Evolutionary conservation across 176 grass and related monocot species (phyloP), one percentile per base, ranked within the genome.

Genomic region (Avena insularis): DNA sequence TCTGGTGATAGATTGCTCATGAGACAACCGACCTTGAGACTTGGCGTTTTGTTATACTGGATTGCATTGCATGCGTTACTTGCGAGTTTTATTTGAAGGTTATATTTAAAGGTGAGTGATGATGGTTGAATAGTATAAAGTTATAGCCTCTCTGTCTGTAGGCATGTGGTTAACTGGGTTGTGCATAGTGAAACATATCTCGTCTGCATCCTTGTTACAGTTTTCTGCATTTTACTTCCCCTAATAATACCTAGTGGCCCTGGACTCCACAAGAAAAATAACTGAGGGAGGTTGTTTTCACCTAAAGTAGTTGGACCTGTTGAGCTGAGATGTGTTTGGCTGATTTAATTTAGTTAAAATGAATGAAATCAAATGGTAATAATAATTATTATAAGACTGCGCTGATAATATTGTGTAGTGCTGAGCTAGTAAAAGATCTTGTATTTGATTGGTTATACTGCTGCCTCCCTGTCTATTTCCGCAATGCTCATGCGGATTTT

Each of bases 1-100:
- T 98, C 97, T 46, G 97, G 94, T 49, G 97, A 98, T 83, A 91
- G 97, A 78, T 81, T 96, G 83, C 92, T 98, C 79, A 98, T 98
- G 97, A 94, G 97, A 86, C 94, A 98, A 79, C 94, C 92, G 20
- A 94, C 90, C 13, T 90, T 97, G 72, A 91, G 94, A 80, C 88
- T 97, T 77, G 92, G 92, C 2, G 85, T 94, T 59, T 87, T 97
- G 86, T 55, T 97, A 82, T 97, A 97, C 79, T 97, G 94, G 94
- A 86, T 97, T 70, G 87, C 86, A 56, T 43, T 97, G 75, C 94
- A 97, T 86, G 92, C 94, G 2, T 83, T 97, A 75, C 92, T 97
- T 84, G 96, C 89, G 73, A 98, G 94, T 93, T 91, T 95, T 85
- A 98, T 98, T 89, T 98, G 80, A 98, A 84, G 53, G 74, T 55